A percentile compares a stretch with the other conserved stretches of the same genome.
Conservation (phyloP, 2,329 filamentous ascomycete species). For the Xylaria sp. region DNA sequence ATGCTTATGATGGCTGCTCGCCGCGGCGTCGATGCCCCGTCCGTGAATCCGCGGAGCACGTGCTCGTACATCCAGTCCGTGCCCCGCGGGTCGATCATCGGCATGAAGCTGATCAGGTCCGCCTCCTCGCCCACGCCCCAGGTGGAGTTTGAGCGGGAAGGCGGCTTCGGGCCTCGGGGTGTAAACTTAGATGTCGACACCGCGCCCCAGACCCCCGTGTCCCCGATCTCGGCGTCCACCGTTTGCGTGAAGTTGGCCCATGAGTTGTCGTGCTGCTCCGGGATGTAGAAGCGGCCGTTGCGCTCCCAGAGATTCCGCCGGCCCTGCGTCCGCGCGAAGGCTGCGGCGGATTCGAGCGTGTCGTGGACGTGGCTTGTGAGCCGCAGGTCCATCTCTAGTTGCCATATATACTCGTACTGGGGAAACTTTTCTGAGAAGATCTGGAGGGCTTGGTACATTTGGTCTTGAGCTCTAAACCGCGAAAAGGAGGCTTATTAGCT, state of each 20-base stretch:
- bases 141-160: constrained; percentile 41
- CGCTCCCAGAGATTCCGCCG: constrained; percentile 79
- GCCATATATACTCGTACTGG: constrained; percentile 70
- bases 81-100: constrained; percentile 74
- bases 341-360: constrained; percentile 54
- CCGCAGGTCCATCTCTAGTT: constrained; percentile 74
- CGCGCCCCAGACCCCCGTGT: constrained; percentile 59
- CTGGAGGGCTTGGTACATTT: constrained; percentile 44
- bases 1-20: constrained; percentile 76
- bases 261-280: constrained; percentile 71
- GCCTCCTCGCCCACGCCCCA: constrained; percentile 77
- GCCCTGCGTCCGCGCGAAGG: constrained; percentile 73
- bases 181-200: constrained; percentile 57
- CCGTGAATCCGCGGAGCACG: constrained; percentile 71
- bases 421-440: constrained; percentile 70
- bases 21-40: constrained; percentile 65
- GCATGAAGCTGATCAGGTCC: constrained; percentile 79
- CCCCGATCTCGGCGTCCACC: constrained; percentile 60
- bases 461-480: constrained; percentile 34
- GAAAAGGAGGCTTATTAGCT: not conserved
- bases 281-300: constrained; percentile 78
- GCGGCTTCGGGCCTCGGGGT: constrained; percentile 55
- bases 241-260: constrained; percentile 67
- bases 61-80: constrained; percentile 78
- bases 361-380: constrained; percentile 71